These are phyloP conservation scores for Aspergillus tubingensis DNA, from an alignment of 2,329 filamentous ascomycete species.

Conservation along the genomic window DNA sequence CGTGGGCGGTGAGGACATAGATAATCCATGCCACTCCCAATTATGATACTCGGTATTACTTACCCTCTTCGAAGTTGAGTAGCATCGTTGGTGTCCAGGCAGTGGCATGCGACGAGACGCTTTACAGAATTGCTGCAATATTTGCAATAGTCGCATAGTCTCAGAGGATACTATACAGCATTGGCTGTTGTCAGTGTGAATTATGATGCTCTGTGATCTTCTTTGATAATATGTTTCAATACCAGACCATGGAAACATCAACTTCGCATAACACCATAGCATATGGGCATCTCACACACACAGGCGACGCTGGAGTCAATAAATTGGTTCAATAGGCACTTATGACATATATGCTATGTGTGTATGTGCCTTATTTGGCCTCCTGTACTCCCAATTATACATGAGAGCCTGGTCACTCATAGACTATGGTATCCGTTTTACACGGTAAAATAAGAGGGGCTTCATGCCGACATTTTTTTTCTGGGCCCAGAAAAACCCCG, in stretches of 20 bases:
- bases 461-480: slow-evolving; percentile 3
- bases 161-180: neutral
- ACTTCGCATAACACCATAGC: neutral
- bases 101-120: neutral
- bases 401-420: neutral
- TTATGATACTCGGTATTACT: neutral
- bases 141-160: neutral
- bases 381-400: neutral
- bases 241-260: neutral
- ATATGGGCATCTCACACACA: too few species aligned
- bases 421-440: neutral
- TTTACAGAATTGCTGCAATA: too few species aligned
- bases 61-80: neutral
- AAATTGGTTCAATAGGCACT: too few species aligned
- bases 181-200: neutral
- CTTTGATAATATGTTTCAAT: neutral
- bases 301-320: too few species aligned
- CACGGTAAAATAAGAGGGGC: slow-evolving; percentile 1
- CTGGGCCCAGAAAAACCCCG: neutral
- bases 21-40: neutral
- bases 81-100: neutral
- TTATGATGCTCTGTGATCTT: neutral
- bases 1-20: slow-evolving; percentile 19
- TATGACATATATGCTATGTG: too few species aligned
- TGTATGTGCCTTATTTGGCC: neutral